Evolutionary conservation across 225 moss, liverwort and hornwort genomes (phyloP).

Genomic region (Pleurozium schreberi): DNA sequence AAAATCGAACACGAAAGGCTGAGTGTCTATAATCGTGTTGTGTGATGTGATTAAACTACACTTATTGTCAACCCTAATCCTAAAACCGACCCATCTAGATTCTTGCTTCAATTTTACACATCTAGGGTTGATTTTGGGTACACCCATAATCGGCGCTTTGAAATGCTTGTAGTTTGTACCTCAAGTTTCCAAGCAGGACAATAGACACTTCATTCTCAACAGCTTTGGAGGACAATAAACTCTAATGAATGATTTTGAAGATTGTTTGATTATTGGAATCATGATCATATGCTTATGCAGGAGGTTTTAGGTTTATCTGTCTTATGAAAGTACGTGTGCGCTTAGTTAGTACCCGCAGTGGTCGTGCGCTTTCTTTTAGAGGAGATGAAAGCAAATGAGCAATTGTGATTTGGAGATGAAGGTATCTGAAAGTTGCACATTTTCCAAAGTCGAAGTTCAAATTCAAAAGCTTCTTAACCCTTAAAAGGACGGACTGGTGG

Average conservation of each 20-base stretch:
- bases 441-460: neutral
- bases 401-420: neutral
- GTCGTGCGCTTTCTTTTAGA: neutral
- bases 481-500: too few species aligned
- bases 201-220: neutral
- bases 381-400: neutral
- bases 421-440: neutral
- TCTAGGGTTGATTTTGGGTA: neutral
- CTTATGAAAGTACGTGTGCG: neutral
- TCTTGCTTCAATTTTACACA: neutral
- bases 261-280: neutral
- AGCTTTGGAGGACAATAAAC: too few species aligned
- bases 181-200: too few species aligned
- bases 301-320: too few species aligned
- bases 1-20: neutral
- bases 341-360: neutral
- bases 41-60: too few species aligned
- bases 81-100: neutral
- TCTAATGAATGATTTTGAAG: neutral
- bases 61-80: neutral
- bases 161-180: neutral
- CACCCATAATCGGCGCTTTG: neutral
- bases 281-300: too few species aligned
- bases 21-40: neutral
- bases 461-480: neutral